Percentiles rank a stretch among this genome's conserved stretches.
These are phyloP conservation scores for Chaetomium sp. DNA, from an alignment of 2,329 filamentous ascomycete genomes.

Conservation along the genomic window DNA sequence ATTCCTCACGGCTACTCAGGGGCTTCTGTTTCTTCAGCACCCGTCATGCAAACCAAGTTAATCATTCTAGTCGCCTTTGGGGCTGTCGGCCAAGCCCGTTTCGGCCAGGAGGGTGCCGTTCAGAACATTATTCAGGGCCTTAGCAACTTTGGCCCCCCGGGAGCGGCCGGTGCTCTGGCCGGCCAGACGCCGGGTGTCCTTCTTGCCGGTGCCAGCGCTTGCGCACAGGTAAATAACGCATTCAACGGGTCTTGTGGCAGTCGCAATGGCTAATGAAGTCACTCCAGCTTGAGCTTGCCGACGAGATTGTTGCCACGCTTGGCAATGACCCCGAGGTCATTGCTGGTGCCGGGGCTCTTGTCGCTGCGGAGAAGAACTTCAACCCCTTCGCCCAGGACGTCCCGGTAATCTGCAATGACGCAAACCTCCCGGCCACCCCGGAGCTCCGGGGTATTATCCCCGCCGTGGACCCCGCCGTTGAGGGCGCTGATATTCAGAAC, in stretches of 20 bases:
- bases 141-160: constrained; percentile 56
- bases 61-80: constrained; percentile 46
- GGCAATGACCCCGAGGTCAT: constrained; percentile 62
- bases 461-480: constrained; percentile 66
- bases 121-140: constrained; percentile 58
- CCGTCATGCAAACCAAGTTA: constrained; percentile 49
- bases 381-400: constrained; percentile 64
- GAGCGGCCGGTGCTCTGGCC: constrained; percentile 64
- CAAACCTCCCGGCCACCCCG: constrained; percentile 61
- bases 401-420: constrained; percentile 65
- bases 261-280: constrained; percentile 30
- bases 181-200: constrained; percentile 64
- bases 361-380: constrained; percentile 72
- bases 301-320: constrained; percentile 63
- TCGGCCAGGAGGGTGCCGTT: constrained; percentile 64
- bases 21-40: constrained; percentile 23
- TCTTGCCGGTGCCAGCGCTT: constrained; percentile 66
- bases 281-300: constrained; percentile 60
- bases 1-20: constrained; percentile 26
- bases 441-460: constrained; percentile 68
- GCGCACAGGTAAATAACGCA: constrained; percentile 54
- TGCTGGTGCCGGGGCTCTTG: constrained; percentile 62
- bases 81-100: constrained; percentile 56
- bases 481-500: constrained; percentile 59
- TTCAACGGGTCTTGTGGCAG: background rate